Conservation (phyloP, 306 rosid species). For the Rubus parviflorus region DNA sequence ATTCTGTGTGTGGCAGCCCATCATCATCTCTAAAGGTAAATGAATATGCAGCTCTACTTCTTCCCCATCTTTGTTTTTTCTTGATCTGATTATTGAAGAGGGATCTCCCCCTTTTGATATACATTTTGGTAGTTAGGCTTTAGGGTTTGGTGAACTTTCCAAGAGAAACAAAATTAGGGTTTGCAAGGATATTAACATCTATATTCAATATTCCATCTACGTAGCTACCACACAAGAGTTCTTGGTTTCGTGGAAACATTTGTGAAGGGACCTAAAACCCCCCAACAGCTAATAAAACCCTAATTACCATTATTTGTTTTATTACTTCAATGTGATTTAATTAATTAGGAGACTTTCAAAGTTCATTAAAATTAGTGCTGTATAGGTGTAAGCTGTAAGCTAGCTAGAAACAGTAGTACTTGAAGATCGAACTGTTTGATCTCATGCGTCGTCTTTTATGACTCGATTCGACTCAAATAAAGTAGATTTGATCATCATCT, state of each 20-base stretch:
- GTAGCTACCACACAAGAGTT: not conserved
- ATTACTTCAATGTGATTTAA: not conserved
- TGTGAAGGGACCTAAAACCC: not conserved
- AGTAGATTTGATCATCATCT: slow-evolving; percentile 34
- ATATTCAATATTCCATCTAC: not conserved
- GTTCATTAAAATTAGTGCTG: not conserved
- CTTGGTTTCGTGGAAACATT: not conserved
- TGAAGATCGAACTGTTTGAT: slow-evolving; percentile 12
- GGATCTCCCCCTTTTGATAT: not conserved
- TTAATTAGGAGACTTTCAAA: not conserved
- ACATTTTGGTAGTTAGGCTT: not conserved
- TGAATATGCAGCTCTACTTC: not conserved
- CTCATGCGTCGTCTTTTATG: slow-evolving; percentile 10
- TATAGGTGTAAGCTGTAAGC: not conserved
- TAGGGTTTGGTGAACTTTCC: not conserved
- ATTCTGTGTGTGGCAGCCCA: slow-evolving; percentile 44
- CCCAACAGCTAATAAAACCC: not conserved
- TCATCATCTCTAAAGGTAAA: slow-evolving; percentile 72
- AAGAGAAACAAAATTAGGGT: not conserved
- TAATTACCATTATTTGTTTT: not conserved
- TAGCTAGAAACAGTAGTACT: not conserved
- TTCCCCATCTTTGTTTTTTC: not conserved
- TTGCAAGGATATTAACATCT: not conserved
- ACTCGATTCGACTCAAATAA: not conserved
- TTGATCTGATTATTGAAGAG: not conserved